A percentile compares a stretch with the other conserved stretches of the same genome.
These are phyloP conservation scores for Ganoderma lucidum DNA, from an alignment of 1,284 basidiomycete species.

Conservation along the genomic window DNA sequence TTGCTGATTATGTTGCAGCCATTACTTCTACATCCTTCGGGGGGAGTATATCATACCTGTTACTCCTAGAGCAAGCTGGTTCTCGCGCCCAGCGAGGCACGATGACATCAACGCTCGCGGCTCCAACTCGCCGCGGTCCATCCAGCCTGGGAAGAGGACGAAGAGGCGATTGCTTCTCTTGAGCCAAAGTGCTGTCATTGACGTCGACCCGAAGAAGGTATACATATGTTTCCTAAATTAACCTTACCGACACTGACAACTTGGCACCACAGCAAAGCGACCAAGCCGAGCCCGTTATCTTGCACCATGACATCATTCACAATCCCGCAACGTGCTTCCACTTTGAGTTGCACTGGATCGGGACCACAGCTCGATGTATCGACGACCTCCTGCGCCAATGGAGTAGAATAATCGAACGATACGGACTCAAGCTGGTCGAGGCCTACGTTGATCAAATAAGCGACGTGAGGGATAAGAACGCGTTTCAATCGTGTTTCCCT, in stretches of 20 bases:
- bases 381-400: slow-evolving; percentile 90
- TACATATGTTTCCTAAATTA: slow-evolving; percentile 7
- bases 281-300: slow-evolving; percentile 85
- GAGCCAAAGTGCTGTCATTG: slow-evolving; percentile 82
- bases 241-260: slow-evolving; percentile 1
- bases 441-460: slow-evolving; percentile 89
- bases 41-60: slow-evolving; percentile 78
- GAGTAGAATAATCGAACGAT: slow-evolving; percentile 87
- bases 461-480: slow-evolving; percentile 83
- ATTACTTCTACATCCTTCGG: slow-evolving; percentile 86
- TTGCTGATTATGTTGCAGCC: slow-evolving; percentile 49
- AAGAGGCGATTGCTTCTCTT: slow-evolving; percentile 76
- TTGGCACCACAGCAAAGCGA: slow-evolving; percentile 70
- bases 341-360: slow-evolving; percentile 98
- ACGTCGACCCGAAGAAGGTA: slow-evolving; percentile 84
- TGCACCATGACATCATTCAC: slow-evolving; percentile 93
- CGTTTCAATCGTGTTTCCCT: slow-evolving; percentile 90
- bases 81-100: slow-evolving; percentile 54
- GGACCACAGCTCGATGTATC: slow-evolving; percentile 94
- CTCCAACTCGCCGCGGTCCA: slow-evolving; percentile 49
- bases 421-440: slow-evolving; percentile 93
- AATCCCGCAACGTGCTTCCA: slow-evolving; percentile 93
- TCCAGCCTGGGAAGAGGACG: slow-evolving; percentile 51
- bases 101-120: slow-evolving; percentile 43
- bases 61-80: slow-evolving; percentile 73